These are phyloP conservation scores for Macrotyloma uniflorum DNA, from an alignment of 306 rosid species.

Conservation along the genomic window DNA sequence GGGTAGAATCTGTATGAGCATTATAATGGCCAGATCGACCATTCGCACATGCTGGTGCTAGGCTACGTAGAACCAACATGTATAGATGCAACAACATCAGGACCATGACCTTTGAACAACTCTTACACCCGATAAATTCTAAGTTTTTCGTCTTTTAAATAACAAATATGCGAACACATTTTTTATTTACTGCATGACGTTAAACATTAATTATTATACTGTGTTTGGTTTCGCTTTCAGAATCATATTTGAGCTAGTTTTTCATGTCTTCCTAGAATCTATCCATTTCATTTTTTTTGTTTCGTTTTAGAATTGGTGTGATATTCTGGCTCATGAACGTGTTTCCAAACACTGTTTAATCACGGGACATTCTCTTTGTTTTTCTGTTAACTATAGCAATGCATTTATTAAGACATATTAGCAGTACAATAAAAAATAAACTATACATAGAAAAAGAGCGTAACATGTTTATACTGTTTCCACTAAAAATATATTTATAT, in stretches of 20 bases:
- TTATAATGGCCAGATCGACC: neutral
- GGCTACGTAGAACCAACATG: slow-evolving; percentile 16
- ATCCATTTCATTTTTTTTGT: no score
- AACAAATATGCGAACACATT: neutral
- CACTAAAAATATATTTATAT: no score
- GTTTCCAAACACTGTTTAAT: neutral
- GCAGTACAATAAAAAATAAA: no score
- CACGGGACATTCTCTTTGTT: neutral
- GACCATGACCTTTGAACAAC: slow-evolving; percentile 34
- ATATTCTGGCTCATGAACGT: neutral
- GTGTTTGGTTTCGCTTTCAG: no score
- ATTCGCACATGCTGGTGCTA: slow-evolving; percentile 30
- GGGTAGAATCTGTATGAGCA: neutral
- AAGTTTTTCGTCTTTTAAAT: neutral
- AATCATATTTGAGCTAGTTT: no score
- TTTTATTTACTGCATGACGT: no score
- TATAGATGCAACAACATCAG: neutral
- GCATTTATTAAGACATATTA: no score
- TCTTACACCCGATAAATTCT: neutral
- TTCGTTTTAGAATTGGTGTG: neutral
- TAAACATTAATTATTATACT: no score
- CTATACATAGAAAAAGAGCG: no score
- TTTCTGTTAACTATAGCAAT: neutral
- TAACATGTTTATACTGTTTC: no score
- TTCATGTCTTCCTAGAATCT: neutral